Conservation (phyloP, 768 basidiomycete species). For the Hygrophorus pudorinus region DNA sequence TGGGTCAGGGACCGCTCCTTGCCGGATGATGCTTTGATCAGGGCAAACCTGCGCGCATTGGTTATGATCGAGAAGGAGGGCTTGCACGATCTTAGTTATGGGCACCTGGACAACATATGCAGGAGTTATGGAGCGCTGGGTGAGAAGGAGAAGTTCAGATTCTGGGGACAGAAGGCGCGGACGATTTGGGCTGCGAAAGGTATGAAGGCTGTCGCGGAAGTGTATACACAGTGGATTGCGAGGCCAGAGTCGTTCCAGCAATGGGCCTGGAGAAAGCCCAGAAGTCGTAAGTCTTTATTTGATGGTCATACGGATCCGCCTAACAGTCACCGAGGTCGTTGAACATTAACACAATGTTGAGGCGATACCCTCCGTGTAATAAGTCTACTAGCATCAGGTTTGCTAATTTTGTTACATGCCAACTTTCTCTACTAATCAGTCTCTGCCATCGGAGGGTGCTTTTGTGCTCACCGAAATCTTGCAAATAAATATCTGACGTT, state of each 20-base stretch:
- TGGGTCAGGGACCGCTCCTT: slow-evolving; percentile 23
- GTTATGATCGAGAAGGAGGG: slow-evolving; percentile 23
- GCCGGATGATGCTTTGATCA: slow-evolving; percentile 20
- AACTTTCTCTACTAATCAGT: too few species aligned
- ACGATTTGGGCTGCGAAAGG: slow-evolving; percentile 14
- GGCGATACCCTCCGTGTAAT: too few species aligned
- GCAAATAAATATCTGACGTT: too few species aligned
- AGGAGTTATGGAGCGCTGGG: slow-evolving; percentile 32
- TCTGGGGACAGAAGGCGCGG: slow-evolving; percentile 22
- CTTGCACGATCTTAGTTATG: slow-evolving; percentile 17
- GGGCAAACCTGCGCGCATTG: slow-evolving; percentile 22
- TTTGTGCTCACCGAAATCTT: too few species aligned
- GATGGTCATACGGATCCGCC: too few species aligned
- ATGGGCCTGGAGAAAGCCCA: slow-evolving; percentile 24
- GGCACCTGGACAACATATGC: slow-evolving; percentile 28
- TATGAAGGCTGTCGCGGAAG: slow-evolving; percentile 16
- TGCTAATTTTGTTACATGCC: too few species aligned
- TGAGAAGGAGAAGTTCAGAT: slow-evolving; percentile 24
- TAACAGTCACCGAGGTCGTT: too few species aligned
- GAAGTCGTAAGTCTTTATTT: too few species aligned
- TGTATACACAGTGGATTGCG: slow-evolving; percentile 23
- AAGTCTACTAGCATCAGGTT: too few species aligned
- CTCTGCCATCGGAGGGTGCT: too few species aligned
- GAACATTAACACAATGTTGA: too few species aligned
- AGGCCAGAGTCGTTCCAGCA: slow-evolving; percentile 26